Conservation (phyloP, 2,329 filamentous ascomycete genomes). For the Shiraia bambusicola region DNA sequence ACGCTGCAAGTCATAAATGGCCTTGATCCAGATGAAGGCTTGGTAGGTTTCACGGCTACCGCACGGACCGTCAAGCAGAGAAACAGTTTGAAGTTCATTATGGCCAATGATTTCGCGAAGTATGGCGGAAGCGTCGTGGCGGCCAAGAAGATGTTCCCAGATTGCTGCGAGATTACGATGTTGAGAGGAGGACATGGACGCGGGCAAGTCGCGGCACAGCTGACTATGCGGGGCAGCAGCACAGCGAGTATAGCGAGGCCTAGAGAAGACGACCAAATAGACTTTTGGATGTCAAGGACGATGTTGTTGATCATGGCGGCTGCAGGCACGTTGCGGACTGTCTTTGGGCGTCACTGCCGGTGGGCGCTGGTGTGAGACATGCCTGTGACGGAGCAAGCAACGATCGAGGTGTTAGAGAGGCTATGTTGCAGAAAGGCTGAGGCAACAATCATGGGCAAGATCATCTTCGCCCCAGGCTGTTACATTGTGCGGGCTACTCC, state of each 20-base stretch:
- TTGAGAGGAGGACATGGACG: conserved; percentile 25
- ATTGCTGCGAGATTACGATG: conserved; percentile 40
- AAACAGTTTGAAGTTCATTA: conserved; percentile 33
- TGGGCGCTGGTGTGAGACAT: conserved; percentile 10
- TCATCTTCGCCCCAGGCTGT: not conserved
- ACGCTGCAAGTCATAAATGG: conserved; percentile 41
- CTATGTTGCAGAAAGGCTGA: not conserved
- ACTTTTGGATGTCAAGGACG: conserved; percentile 14
- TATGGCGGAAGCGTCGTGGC: conserved; percentile 38
- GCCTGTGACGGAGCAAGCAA: conserved; percentile 3
- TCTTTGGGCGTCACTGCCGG: conserved; percentile 8
- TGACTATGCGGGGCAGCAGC: conserved; percentile 10
- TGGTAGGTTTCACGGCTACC: conserved; percentile 27
- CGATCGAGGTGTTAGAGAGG: not conserved
- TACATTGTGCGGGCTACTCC: not conserved
- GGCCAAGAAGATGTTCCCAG: conserved; percentile 39
- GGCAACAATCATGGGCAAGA: not conserved
- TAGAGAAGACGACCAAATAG: conserved; percentile 12
- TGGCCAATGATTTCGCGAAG: conserved; percentile 42
- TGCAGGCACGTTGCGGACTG: conserved; percentile 7
- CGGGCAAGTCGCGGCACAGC: conserved; percentile 10
- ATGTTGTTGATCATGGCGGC: conserved; percentile 17
- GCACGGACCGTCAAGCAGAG: conserved; percentile 24
- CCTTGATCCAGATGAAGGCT: conserved; percentile 41
- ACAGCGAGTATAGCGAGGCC: conserved; percentile 10